A percentile compares a stretch with the other conserved stretches of the same genome.
Conservation (phyloP, 2,329 filamentous ascomycete species). For the Colletotrichum costaricense region DNA sequence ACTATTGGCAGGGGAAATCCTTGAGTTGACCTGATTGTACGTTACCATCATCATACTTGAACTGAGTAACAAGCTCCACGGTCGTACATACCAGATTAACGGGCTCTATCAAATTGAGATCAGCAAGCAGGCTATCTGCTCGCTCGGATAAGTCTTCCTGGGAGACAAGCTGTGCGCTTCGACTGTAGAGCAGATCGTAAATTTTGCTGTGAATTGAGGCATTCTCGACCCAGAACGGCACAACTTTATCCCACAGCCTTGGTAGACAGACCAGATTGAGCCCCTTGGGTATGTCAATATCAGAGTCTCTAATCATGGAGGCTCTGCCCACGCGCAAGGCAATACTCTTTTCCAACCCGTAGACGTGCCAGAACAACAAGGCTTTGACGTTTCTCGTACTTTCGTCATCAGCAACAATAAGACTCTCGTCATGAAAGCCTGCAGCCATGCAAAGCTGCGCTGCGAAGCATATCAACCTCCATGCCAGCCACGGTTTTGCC, state of each 20-base stretch:
- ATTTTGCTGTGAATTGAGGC: constrained; percentile 61
- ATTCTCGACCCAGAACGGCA: constrained; percentile 57
- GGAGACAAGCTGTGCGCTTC: not conserved
- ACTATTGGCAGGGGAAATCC: not conserved
- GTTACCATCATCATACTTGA: not conserved
- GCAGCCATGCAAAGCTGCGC: constrained; percentile 10
- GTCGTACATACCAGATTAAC: not conserved
- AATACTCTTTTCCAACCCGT: constrained; percentile 68
- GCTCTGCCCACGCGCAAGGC: constrained; percentile 69
- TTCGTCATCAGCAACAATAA: not conserved
- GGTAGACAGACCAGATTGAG: constrained; percentile 41
- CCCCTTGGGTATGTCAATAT: constrained; percentile 58
- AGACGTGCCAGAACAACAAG: constrained; percentile 60
- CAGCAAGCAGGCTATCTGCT: not conserved
- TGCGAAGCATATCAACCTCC: not conserved
- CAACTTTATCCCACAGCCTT: constrained; percentile 52
- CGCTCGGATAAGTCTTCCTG: not conserved
- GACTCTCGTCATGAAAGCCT: constrained; percentile 37
- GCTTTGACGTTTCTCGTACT: not conserved
- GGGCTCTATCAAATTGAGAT: not conserved
- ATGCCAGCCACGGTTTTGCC: constrained; percentile 15
- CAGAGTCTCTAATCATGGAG: constrained; percentile 67
- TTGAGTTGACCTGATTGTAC: not conserved
- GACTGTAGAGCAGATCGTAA: constrained; percentile 50
- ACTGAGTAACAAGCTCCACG: not conserved